Evolutionary conservation across 768 basidiomycete genomes (phyloP), one percentile per base, ranked within the genome.

Genomic region (Serendipita sp.): DNA sequence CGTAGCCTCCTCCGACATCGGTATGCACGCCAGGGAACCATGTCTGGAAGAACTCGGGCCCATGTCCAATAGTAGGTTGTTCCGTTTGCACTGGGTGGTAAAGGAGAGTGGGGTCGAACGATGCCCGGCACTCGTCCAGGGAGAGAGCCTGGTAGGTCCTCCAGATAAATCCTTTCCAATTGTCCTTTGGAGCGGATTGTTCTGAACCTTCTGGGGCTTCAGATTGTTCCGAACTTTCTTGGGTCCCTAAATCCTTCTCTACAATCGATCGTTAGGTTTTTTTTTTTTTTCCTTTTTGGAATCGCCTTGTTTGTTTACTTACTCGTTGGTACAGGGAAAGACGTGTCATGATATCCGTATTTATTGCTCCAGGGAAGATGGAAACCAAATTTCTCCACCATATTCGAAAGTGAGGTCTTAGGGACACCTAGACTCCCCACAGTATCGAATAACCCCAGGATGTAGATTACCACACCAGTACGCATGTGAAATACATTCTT

Each of bases 21-120:
- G 65, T 65, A 46, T 73, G 73, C 2, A 48, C 67, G 0, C 73
- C 73, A 0, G 71, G 64, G 44, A 74, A 72, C 71, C 72, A 74
- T 0, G 66, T 63, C 69, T 73, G 66, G 3, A 63, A 30, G 0
- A 65, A 4, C 13, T 7, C 13, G 2, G 51, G 5, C n/a, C 30
- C 65, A 18, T 38, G 3, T 63, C 30, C 28, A 64, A 65, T 28
- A n/a, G 48, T 18, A 18, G 5, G 48, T 18, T 1, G 7, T 18
- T 16, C n/a, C 16, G 30, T 70, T 71, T 73, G 0, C 66, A 63
- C 68, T 72, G 66, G 32, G 35, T 67, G 32, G n/a, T 46, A 51
- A 68, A 70, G 70, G 3, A 72, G 62, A 1, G 68, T 68, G 2
- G 71, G 71, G n/a, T 64, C 41, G 67, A 71, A 74, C 44, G 66